Percentiles rank a stretch among this genome's conserved stretches.
phyloP scores from a whole-genome alignment of 2,329 filamentous ascomycete species.

The Cladosporium sp. region DNA sequence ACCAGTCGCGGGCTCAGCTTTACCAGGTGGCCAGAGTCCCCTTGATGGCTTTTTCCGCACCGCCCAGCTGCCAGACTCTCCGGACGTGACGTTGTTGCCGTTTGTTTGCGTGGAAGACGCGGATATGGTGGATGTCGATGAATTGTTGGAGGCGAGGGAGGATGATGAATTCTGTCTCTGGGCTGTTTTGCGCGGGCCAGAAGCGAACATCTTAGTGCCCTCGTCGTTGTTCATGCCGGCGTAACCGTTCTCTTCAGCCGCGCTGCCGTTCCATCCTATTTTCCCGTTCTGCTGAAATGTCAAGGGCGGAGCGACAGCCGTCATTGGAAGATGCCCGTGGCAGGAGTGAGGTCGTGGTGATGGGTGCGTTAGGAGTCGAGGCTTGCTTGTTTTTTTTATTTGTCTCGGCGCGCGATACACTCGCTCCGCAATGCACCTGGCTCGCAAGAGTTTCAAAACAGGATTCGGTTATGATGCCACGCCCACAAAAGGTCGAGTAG shows the following conservation, averaged over 20 bases:
- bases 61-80: conserved; percentile 36
- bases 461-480: not conserved
- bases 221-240: conserved; percentile 79
- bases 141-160: conserved; percentile 63
- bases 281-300: conserved; percentile 56
- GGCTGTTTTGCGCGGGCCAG: conserved; percentile 71
- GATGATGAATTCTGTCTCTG: conserved; percentile 90
- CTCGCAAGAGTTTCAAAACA: not conserved
- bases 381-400: not conserved
- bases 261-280: conserved; percentile 57
- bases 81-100: conserved; percentile 43
- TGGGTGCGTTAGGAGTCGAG: not conserved
- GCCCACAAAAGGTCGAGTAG: not conserved
- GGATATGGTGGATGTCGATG: conserved; percentile 63
- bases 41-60: conserved; percentile 48
- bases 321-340: conserved; percentile 43
- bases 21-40: conserved; percentile 62
- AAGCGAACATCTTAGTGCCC: conserved; percentile 70
- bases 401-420: conserved; percentile 6
- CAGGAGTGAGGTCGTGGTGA: not conserved
- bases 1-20: conserved; percentile 62
- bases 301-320: conserved; percentile 62
- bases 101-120: conserved; percentile 57
- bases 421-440: conserved; percentile 2
- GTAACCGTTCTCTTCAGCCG: conserved; percentile 34